A percentile compares a stretch with the other conserved stretches of the same genome.
phyloP scores from a whole-genome alignment of 1,284 basidiomycete species.

The Irpex lacteus region DNA sequence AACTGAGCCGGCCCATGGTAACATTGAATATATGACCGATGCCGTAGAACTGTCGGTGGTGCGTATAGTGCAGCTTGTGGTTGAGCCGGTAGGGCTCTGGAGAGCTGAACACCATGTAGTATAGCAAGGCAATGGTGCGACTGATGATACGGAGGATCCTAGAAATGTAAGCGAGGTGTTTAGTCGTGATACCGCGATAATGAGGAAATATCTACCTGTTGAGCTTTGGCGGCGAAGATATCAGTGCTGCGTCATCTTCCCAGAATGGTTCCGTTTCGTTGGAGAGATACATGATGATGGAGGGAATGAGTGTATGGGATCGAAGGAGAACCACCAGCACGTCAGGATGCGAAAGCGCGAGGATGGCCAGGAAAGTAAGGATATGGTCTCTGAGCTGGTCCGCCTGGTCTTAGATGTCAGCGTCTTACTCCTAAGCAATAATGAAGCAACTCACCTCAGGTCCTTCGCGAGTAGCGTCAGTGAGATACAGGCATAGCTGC shows the following conservation, averaged over 20 bases:
- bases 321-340: conserved; percentile 46
- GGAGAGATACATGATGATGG: conserved; percentile 53
- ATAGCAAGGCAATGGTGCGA: conserved; percentile 54
- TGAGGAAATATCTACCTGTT: conserved; percentile 32
- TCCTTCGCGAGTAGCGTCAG: conserved; percentile 40
- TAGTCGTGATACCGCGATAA: not conserved
- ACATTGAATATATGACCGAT: conserved; percentile 77
- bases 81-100: conserved; percentile 46
- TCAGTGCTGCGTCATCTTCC: conserved; percentile 57
- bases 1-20: conserved; percentile 72
- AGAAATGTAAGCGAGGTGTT: conserved; percentile 1
- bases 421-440: conserved; percentile 6
- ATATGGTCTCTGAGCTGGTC: conserved; percentile 44
- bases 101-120: conserved; percentile 53
- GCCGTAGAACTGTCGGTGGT: conserved; percentile 56
- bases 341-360: conserved; percentile 53
- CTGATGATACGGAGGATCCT: conserved; percentile 51
- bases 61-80: conserved; percentile 50
- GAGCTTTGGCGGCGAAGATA: conserved; percentile 36
- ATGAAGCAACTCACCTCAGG: conserved; percentile 37
- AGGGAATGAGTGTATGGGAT: conserved; percentile 57
- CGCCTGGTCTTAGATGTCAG: conserved; percentile 28
- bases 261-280: conserved; percentile 55
- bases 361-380: conserved; percentile 52
- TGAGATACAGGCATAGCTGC: conserved; percentile 47